Conservation (phyloP, 164 flowering plant species). For the Tetrastigma voinierianum region DNA sequence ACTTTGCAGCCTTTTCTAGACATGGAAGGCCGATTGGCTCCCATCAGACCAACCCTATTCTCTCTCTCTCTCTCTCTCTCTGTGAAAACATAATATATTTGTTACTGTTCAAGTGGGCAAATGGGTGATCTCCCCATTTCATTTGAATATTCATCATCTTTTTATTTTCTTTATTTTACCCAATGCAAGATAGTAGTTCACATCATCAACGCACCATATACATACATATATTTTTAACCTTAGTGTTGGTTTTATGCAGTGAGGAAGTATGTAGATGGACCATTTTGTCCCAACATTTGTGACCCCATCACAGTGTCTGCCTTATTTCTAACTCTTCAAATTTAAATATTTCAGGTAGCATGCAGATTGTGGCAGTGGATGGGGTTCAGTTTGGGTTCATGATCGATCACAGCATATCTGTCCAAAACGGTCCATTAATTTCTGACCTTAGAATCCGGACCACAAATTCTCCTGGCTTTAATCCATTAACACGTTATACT, state of each 20-base stretch:
- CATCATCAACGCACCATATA: neutral
- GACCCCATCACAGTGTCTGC: neutral
- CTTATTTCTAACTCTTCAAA: neutral
- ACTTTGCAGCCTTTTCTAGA: conserved; percentile 27
- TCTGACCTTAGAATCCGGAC: neutral
- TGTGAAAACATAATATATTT: neutral
- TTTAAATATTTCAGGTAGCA: no score
- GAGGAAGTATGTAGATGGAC: conserved; percentile 1
- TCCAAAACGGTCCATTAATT: neutral
- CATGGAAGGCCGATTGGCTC: conserved; percentile 20
- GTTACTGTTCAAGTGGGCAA: conserved; percentile 7
- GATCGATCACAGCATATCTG: no score
- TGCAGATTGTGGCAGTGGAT: neutral
- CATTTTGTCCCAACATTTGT: neutral
- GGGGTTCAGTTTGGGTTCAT: neutral
- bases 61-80: conserved; percentile 1
- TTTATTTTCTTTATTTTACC: neutral
- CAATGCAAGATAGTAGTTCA: neutral
- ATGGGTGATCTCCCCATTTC: conserved; percentile 1
- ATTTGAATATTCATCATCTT: conserved; percentile 2
- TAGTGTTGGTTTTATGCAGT: conserved; percentile 13
- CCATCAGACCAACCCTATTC: neutral
- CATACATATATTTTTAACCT: conserved; percentile 12
- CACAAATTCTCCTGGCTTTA: no score
- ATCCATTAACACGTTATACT: no score